Base-by-base conservation (phyloP, 768 basidiomycete species). In the Suillus hirtellus region DNA sequence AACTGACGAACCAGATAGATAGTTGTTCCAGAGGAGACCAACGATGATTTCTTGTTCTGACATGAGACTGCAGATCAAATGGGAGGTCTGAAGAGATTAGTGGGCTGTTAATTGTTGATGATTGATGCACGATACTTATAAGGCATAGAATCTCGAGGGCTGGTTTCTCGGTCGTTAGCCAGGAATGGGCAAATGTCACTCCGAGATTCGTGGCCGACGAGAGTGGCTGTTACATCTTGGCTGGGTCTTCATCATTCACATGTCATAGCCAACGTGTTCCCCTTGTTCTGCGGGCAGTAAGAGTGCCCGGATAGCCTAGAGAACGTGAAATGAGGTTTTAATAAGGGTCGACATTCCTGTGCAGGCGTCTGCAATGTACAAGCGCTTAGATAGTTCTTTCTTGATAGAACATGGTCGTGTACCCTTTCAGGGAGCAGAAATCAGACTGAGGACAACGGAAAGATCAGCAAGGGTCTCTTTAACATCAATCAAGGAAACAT, bases 21-120 rank as follows among this genome's bases (percentile, higher is more conserved):
- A 19, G 38, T 58, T 15, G 27, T 58, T 58, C 56, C 56, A 58
- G 38, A 10, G 24, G 17, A 58, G 56, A 24, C 15, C 24, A 42
- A 24, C 5, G 24, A 40, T 14, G 21, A 17, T 2, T 5, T 58
- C 56, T 19, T 58, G 38, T 42, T 58, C 38, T 3, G 38, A 58
- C 56, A 58, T 58, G 17, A 42, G 17, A 42, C 6, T 24, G 21
- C 9, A 35, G 15, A 38, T n/a, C 15, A 9, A 40, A 38, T 11
- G 4, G 15, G 8, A 1, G 38, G 40, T 10, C 9, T 10, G 21
- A 56, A 17, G 37, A 24, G 21, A 35, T n/a, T n/a, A 11, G 34
- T 34, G 11, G 19, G 19, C 34, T 2, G 34, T 1, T 7, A 19
- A 34, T 53, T 19, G 19, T 34, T 53, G 19, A 53, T 35, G 19